Evolutionary conservation across 164 flowering plant genomes (phyloP).

Genomic region (Cinnamomum chago): DNA sequence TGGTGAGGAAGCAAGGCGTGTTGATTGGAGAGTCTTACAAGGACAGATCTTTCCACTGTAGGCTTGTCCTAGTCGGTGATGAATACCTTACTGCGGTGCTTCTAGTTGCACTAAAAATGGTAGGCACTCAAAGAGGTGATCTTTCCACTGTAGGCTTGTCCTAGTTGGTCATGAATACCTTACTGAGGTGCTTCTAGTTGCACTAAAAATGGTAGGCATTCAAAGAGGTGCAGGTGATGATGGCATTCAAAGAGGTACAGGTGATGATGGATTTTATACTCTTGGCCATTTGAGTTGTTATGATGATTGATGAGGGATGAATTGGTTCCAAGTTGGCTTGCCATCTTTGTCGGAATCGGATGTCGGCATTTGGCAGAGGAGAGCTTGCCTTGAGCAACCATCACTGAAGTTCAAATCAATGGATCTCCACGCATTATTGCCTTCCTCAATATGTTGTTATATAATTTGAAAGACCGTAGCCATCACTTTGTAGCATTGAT

Average conservation of each 20-base stretch:
- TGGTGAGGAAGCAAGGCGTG: conserved; percentile 61
- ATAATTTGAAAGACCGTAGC: no score
- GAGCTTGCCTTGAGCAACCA: conserved; percentile 19
- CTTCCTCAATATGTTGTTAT: no score
- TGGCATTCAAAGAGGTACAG: conserved; percentile 10
- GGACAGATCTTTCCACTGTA: conserved; percentile 74
- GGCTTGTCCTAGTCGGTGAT: conserved; percentile 80
- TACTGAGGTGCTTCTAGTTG: conserved; percentile 60
- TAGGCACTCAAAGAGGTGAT: background rate
- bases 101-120: conserved; percentile 45
- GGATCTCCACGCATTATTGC: no score
- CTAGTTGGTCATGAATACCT: conserved; percentile 61
- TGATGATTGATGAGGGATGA: conserved; percentile 58
- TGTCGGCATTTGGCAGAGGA: conserved; percentile 38
- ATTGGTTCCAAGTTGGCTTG: conserved; percentile 61
- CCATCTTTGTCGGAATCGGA: conserved; percentile 50
- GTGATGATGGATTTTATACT: conserved; percentile 22
- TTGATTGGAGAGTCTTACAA: conserved; percentile 76
- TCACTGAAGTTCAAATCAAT: conserved; percentile 14
- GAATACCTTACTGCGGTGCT: conserved; percentile 61
- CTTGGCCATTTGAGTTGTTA: conserved; percentile 61
- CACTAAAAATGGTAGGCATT: conserved; percentile 43
- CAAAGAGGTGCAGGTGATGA: background rate
- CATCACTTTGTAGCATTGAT: no score
- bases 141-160: conserved; percentile 84